Evolutionary conservation across 345 rosid species (phyloP), one percentile per base, ranked within the genome.

Genomic region (Heritiera littoralis): DNA sequence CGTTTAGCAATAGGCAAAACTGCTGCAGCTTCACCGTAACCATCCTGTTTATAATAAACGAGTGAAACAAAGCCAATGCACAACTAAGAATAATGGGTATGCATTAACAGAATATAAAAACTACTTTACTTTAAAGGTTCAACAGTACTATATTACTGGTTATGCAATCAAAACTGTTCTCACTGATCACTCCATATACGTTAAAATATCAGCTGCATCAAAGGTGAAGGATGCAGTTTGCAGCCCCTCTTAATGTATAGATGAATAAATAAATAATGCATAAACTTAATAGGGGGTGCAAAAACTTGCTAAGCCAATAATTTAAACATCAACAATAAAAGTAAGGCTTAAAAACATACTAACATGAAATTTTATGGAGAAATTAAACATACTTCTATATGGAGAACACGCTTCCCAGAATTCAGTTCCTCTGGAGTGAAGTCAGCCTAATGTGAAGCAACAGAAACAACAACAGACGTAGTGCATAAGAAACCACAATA

Each of bases 1-100:
- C 89, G 82, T 77, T 84, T 90, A 11, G 78, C 79, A 40, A 77
- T n/a, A 41, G 90, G 87, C 80, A 84, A 76, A 49, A 82, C 54
- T 51, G 81, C 86, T 52, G 82, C 83, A 63, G 82, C 84, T 79
- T 80, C 83, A 18, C 71, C 87, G 1, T 23, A 58, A 76, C 83
- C 84, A 75, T 75, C 82, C 90, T 88, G 83, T 78, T 78, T 66
- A 74, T 67, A 18, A 77, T 67, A n/a, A 40, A 43, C 40, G 7
- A 7, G 13, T 5, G 55, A 20, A 70, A 28, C 23, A 58, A 41
- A 74, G 59, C 74, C 59, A 46, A 49, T 7, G 20, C 49, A 20
- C 74, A 70, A 49, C 20, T 14, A 70, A 23, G 35, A 35, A 30
- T 12, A 35, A 35, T 65, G 10, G 45, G 68, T 6, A 15, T 35